phyloP scores from a whole-genome alignment of 2,329 filamentous ascomycete species.

The Monosporascus cannonballus region DNA sequence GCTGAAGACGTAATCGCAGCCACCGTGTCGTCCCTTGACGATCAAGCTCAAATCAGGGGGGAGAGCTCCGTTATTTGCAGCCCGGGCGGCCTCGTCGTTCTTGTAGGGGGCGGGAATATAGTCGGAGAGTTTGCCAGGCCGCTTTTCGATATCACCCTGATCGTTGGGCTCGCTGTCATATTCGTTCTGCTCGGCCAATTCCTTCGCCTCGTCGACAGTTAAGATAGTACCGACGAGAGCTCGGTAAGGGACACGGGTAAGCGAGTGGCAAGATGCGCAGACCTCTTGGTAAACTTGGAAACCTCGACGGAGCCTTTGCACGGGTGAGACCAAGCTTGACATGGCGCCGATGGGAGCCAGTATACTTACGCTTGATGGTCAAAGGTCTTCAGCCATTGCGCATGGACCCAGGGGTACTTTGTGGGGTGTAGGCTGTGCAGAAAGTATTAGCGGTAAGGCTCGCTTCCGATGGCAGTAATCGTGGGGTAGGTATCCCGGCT shows the following conservation, averaged over 20 bases:
- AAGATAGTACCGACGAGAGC: constrained; percentile 82
- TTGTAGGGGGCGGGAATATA: constrained; percentile 94
- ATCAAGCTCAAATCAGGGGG: constrained; percentile 97
- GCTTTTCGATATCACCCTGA: constrained; percentile 96
- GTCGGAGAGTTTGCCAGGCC: constrained; percentile 95
- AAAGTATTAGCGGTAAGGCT: constrained; percentile 10
- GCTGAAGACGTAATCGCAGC: constrained; percentile 97
- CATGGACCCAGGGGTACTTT: constrained; percentile 92
- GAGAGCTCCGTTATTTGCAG: constrained; percentile 96
- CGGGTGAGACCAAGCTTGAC: constrained; percentile 36
- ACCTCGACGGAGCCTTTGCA: constrained; percentile 85
- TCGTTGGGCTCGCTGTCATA: constrained; percentile 98
- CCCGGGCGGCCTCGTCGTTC: constrained; percentile 97
- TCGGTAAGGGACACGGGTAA: constrained; percentile 90
- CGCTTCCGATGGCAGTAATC: constrained; percentile 7
- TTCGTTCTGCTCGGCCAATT: constrained; percentile 93
- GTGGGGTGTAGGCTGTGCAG: constrained; percentile 75
- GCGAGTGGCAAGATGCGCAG: constrained; percentile 95
- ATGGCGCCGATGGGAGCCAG: constrained; percentile 1
- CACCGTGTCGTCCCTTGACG: constrained; percentile 94
- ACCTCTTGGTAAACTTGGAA: constrained; percentile 99
- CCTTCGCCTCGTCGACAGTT: constrained; percentile 98
- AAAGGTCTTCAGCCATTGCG: constrained; percentile 89
- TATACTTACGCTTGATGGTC: constrained; percentile 86
- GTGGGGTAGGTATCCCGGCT: background rate